Evolutionary conservation across 345 rosid genomes (phyloP).

Genomic region (Raphanus raphanistrum): DNA sequence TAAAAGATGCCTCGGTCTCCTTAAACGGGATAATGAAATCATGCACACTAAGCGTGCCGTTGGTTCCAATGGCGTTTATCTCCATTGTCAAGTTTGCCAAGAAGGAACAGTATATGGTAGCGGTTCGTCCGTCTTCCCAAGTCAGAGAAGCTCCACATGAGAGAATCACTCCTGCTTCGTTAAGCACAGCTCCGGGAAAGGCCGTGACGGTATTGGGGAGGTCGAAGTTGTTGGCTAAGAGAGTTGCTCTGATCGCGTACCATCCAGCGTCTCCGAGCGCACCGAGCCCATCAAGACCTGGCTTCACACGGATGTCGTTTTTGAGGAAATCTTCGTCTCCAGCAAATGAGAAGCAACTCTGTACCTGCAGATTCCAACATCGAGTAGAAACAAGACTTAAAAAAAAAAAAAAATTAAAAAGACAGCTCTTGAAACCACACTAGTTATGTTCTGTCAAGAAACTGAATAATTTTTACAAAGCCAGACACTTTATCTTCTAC

Average conservation of each 20-base stretch:
- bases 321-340: constrained; percentile 60
- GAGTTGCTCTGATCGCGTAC: constrained; percentile 64
- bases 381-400: background rate
- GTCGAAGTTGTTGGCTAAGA: constrained; percentile 66
- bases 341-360: constrained; percentile 59
- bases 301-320: constrained; percentile 81
- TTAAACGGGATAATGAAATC: constrained; percentile 72
- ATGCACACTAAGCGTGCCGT: constrained; percentile 61
- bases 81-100: constrained; percentile 73
- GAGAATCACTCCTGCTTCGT: constrained; percentile 70
- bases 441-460: background rate
- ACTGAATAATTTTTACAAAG: background rate
- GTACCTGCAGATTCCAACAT: constrained; percentile 45
- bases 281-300: constrained; percentile 84
- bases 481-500: background rate
- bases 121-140: constrained; percentile 75
- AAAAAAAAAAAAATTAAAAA: background rate
- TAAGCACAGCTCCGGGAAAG: constrained; percentile 50
- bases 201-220: constrained; percentile 65
- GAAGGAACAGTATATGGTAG: constrained; percentile 78
- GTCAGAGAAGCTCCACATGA: constrained; percentile 73
- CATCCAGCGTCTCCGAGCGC: constrained; percentile 93
- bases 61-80: constrained; percentile 70
- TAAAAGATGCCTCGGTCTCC: constrained; percentile 61
- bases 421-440: background rate